phyloP scores from a whole-genome alignment of 1,284 basidiomycete species.

The Malassezia dermatis region DNA sequence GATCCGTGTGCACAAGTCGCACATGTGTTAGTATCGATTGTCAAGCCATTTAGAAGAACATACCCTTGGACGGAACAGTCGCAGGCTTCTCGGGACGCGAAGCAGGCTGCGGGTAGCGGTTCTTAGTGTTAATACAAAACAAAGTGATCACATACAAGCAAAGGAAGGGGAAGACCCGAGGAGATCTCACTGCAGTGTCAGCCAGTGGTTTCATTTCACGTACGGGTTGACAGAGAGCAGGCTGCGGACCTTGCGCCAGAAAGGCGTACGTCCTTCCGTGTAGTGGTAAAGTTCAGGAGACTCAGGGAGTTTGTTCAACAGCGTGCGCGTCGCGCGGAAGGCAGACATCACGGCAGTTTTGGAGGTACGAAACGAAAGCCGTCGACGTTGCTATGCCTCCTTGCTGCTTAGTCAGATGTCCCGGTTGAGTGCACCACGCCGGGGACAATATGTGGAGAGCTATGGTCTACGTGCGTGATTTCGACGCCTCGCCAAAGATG shows the following conservation, averaged over 20 bases:
- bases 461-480: not conserved
- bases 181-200: slow-evolving; percentile 59
- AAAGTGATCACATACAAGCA: not conserved
- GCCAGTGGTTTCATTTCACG: not conserved
- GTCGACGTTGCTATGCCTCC: not conserved
- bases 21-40: not conserved
- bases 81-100: slow-evolving; percentile 74
- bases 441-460: not conserved
- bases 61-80: slow-evolving; percentile 66
- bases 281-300: slow-evolving; percentile 40
- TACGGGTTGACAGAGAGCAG: slow-evolving; percentile 58
- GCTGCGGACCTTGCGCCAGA: slow-evolving; percentile 45
- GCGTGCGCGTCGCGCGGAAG: slow-evolving; percentile 24
- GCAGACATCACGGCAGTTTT: slow-evolving; percentile 15
- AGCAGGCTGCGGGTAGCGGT: slow-evolving; percentile 75
- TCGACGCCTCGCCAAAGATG: slow-evolving; percentile 13
- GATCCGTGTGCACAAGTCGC: not conserved
- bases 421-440: not conserved
- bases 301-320: slow-evolving; percentile 26
- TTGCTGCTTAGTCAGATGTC: not conserved
- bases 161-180: slow-evolving; percentile 69
- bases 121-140: slow-evolving; percentile 40
- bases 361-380: not conserved
- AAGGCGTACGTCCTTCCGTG: slow-evolving; percentile 42
- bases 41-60: not conserved